Conservation (phyloP, 192 early-diverging fungal species). For the Backusella psychrophila region DNA sequence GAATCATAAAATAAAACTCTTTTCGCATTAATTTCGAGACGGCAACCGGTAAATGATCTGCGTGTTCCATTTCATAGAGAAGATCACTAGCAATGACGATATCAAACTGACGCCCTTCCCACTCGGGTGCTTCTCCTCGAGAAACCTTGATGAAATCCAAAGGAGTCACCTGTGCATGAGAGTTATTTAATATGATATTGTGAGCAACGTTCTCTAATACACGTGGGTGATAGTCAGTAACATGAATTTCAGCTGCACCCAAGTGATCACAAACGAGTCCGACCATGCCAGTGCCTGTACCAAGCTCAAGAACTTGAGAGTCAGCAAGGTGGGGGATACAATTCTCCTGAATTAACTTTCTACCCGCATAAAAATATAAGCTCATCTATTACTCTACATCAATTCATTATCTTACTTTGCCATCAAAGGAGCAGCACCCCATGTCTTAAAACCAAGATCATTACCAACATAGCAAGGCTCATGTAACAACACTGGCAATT, state of each 20-base stretch:
- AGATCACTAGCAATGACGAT: slow-evolving; percentile 49
- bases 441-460: slow-evolving; percentile 57
- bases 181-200: slow-evolving; percentile 36
- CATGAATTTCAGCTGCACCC: slow-evolving; percentile 36
- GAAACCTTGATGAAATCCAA: slow-evolving; percentile 45
- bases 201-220: slow-evolving; percentile 43
- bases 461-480: slow-evolving; percentile 50
- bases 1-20: slow-evolving; percentile 53
- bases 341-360: slow-evolving; percentile 28
- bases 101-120: slow-evolving; percentile 29
- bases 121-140: slow-evolving; percentile 11
- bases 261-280: slow-evolving; percentile 47
- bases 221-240: slow-evolving; percentile 54
- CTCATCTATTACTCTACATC: neutral
- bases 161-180: slow-evolving; percentile 29
- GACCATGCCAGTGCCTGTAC: slow-evolving; percentile 53
- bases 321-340: slow-evolving; percentile 22
- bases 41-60: slow-evolving; percentile 44
- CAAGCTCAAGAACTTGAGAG: slow-evolving; percentile 46
- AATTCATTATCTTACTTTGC: slow-evolving; percentile 43
- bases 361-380: neutral
- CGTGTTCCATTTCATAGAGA: slow-evolving; percentile 55
- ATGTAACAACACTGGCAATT: slow-evolving; percentile 34
- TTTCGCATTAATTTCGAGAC: slow-evolving; percentile 41
- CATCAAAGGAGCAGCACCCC: slow-evolving; percentile 51